Conservation (phyloP, 2,329 filamentous ascomycete genomes). For the Arachnomyces sp. region DNA sequence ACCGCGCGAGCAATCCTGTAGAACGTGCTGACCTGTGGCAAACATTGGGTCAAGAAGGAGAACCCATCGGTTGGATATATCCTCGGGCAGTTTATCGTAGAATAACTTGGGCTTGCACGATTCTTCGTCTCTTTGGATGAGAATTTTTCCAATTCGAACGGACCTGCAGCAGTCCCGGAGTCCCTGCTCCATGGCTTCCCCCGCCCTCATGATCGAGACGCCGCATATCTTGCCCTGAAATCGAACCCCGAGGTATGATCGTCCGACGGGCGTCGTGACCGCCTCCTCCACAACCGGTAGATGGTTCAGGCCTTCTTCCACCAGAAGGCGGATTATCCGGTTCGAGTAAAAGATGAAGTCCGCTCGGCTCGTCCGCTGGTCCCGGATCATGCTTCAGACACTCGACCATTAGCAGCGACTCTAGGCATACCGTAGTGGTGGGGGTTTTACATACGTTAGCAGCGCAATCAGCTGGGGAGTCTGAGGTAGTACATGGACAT, state of each 20-base stretch:
- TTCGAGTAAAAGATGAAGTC: conserved; percentile 99
- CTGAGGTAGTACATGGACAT: conserved; percentile 83
- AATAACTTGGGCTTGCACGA: conserved; percentile 86
- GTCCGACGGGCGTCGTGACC: conserved; percentile 84
- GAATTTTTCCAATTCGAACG: conserved; percentile 96
- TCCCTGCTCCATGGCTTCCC: conserved; percentile 97
- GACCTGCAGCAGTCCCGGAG: conserved; percentile 92
- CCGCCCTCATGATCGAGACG: conserved; percentile 95
- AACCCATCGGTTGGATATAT: conserved; percentile 89
- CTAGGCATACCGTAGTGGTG: conserved; percentile 2
- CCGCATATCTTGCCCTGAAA: conserved; percentile 98
- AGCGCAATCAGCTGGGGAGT: conserved; percentile 95
- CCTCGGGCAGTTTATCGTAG: conserved; percentile 93
- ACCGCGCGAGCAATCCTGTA: background rate
- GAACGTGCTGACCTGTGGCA: conserved; percentile 63
- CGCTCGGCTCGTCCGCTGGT: conserved; percentile 78
- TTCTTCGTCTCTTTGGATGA: conserved; percentile 96
- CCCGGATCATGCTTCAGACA: conserved; percentile 74
- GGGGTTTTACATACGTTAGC: conserved; percentile 66
- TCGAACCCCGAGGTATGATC: conserved; percentile 78
- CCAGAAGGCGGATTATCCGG: conserved; percentile 88
- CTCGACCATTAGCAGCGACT: conserved; percentile 6
- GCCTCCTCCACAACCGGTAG: conserved; percentile 82
- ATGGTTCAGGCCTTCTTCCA: conserved; percentile 96
- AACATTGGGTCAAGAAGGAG: conserved; percentile 97